These are phyloP conservation scores for Blastocystis sp. DNA, from an alignment of 352 stramenopile species.

Conservation along the genomic window DNA sequence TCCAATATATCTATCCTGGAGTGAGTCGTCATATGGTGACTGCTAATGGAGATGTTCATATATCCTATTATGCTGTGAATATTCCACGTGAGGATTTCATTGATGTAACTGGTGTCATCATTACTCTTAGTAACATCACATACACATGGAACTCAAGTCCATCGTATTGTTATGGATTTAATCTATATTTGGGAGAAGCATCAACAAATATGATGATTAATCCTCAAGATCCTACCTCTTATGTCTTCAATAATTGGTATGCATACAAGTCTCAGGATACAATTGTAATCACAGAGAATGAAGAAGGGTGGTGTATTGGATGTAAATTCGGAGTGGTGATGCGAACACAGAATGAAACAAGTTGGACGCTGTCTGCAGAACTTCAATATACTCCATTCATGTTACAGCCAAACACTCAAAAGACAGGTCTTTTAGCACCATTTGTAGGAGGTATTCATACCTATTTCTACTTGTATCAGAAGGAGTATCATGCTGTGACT, in stretches of 20 bases:
- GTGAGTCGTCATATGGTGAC: background rate
- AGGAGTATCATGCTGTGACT: slow-evolving; percentile 5
- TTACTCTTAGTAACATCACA: background rate
- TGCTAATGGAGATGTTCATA: background rate
- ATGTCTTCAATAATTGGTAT: background rate
- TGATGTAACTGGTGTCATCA: background rate
- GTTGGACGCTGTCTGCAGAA: background rate
- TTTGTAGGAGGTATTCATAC: background rate
- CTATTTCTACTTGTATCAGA: slow-evolving; percentile 44
- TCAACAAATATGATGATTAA: slow-evolving; percentile 6
- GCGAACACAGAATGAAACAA: slow-evolving; percentile 3
- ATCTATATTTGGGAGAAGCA: background rate
- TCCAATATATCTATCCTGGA: background rate
- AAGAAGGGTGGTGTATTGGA: slow-evolving; percentile 34
- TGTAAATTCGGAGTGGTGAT: slow-evolving; percentile 37
- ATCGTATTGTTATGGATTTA: background rate
- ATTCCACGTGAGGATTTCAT: slow-evolving; percentile 42
- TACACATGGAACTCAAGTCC: slow-evolving; percentile 36
- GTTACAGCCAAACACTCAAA: slow-evolving; percentile 15
- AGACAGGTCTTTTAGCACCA: background rate
- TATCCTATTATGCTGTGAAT: slow-evolving; percentile 30
- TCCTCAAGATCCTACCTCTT: background rate
- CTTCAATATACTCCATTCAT: background rate
- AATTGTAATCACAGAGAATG: slow-evolving; percentile 12
- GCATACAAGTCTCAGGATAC: background rate